Conservation (phyloP, 352 stramenopile species). For the Phytophthora tubulina region DNA sequence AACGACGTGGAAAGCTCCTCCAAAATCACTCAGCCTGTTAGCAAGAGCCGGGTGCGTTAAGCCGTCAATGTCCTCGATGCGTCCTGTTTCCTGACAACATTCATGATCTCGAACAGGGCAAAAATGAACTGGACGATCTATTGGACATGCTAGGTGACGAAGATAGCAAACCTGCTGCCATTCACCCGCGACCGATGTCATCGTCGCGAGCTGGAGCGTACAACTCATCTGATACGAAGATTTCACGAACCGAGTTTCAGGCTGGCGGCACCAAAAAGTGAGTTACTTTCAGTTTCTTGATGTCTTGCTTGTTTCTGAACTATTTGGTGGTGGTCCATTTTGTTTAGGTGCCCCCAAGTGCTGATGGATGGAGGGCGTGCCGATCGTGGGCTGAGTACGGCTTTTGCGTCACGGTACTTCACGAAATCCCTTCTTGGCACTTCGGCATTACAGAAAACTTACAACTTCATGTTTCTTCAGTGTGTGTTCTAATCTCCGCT, state of each 20-base stretch:
- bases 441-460: not conserved
- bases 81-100: not conserved
- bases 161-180: constrained; percentile 40
- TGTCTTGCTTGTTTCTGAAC: too few relatives aligned
- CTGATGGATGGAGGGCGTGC: constrained; percentile 61
- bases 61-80: not conserved
- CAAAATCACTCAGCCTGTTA: constrained; percentile 22
- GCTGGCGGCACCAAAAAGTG: constrained; percentile 71
- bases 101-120: constrained; percentile 17
- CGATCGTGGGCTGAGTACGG: constrained; percentile 70
- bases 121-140: constrained; percentile 80
- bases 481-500: constrained; percentile 76
- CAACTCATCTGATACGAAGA: constrained; percentile 27
- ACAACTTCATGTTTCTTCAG: constrained; percentile 31
- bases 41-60: constrained; percentile 29
- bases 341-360: constrained; percentile 62
- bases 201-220: constrained; percentile 26
- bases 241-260: constrained; percentile 43
- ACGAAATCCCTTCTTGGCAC: constrained; percentile 14
- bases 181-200: constrained; percentile 45
- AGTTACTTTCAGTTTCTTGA: not conserved
- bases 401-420: constrained; percentile 60
- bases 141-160: constrained; percentile 71
- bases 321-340: not conserved
- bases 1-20: constrained; percentile 2